Evolutionary conservation across 1,139 yeast genomes (phyloP).

Genomic region (Scheffersomyces stambukii): DNA sequence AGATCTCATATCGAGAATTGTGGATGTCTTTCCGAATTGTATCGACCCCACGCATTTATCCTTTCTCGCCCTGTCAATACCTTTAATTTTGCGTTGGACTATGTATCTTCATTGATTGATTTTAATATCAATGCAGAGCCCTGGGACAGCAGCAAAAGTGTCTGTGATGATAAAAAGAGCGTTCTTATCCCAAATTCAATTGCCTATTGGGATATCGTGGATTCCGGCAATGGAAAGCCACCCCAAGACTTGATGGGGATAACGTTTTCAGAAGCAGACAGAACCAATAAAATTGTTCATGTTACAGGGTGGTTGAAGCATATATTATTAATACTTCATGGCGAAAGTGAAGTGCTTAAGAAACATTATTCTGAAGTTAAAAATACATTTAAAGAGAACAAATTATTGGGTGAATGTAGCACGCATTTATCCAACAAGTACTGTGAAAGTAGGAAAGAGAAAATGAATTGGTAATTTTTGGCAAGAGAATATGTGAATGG

Average conservation of each 20-base stretch:
- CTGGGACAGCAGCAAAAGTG: slow-evolving; percentile 10
- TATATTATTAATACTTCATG: slow-evolving; percentile 9
- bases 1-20: slow-evolving; percentile 31
- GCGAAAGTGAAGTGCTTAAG: not conserved
- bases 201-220: slow-evolving; percentile 16
- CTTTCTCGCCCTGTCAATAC: slow-evolving; percentile 11
- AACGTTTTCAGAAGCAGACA: slow-evolving; percentile 19
- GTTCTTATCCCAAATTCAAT: slow-evolving; percentile 20
- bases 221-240: slow-evolving; percentile 3
- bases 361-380: slow-evolving; percentile 2
- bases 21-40: slow-evolving; percentile 28
- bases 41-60: slow-evolving; percentile 17
- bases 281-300: slow-evolving; percentile 14
- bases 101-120: slow-evolving; percentile 17
- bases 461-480: slow-evolving; percentile 5
- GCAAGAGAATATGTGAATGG: too few species aligned
- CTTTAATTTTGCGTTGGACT: slow-evolving; percentile 12
- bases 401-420: slow-evolving; percentile 12
- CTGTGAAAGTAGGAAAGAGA: slow-evolving; percentile 8
- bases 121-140: slow-evolving; percentile 16
- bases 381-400: slow-evolving; percentile 6
- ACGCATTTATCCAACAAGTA: slow-evolving; percentile 11
- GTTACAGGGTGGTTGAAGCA: slow-evolving; percentile 16
- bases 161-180: slow-evolving; percentile 17
- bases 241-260: slow-evolving; percentile 16